Base-by-base conservation (phyloP, 2,329 filamentous ascomycete species). In the Gremmenia infestans region DNA sequence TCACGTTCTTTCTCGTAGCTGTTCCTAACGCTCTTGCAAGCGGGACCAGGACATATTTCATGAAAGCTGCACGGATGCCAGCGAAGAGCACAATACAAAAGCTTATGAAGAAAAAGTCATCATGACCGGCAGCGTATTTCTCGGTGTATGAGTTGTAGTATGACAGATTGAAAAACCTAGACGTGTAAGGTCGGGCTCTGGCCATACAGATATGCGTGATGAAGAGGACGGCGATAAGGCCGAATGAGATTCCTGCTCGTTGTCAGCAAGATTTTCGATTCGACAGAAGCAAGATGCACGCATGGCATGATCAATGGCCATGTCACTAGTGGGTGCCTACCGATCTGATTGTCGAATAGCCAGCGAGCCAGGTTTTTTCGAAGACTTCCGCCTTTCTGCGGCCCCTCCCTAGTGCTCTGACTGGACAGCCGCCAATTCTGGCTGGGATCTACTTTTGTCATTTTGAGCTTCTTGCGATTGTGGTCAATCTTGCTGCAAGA, bases 41-140 rank as follows among this genome's bases (percentile, higher is more conserved):
- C 4, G 93, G 93, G 15, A 84, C 82, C 51, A 97, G 78, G 8
- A 94, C 66, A 74, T 95, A 93, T 70, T 96, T 91, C 82, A 97
- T 94, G 56, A 82, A 77, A 52, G 82, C 84, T 35, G 90, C 91
- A 57, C 92, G 86, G 48, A 96, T 78, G 17, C 88, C 91, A 2
- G 89, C 96, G 71, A 96, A 91, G 55, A 90, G 79, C 53, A 96
- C 78, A 61, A 94, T 81, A 75, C 86, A 91, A 67, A 88, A 86
- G 8, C 81, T 67, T 47, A 96, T 83, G 64, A 91, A 82, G 69
- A 86, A 87, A 57, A 82, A 74, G 72, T 97, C 92, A 67, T 93
- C 85, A 68, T 77, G 79, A 59, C 92, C 92, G 63, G 87, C 81
- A 47, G 81, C 81, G 72, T 95, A 97, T 55, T 80, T 73, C 37